Conservation (phyloP, 164 flowering plant genomes). For the Paratinospora sagittata region DNA sequence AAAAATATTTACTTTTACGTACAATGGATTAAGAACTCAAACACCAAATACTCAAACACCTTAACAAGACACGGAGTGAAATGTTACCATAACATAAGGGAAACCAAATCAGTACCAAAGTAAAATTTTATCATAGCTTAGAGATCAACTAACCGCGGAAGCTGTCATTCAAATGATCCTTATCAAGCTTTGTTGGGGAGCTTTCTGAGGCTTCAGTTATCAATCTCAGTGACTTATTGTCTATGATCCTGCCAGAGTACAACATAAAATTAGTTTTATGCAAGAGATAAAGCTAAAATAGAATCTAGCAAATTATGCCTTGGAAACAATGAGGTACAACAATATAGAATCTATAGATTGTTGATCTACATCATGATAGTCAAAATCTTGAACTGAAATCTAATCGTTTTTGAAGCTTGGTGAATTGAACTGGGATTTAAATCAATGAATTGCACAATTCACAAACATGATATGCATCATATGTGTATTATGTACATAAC, state of each 20-base stretch:
- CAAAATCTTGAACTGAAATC: too few species aligned
- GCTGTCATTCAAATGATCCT: conserved; percentile 43
- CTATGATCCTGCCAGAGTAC: conserved; percentile 64
- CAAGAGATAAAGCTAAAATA: background rate
- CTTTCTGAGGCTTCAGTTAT: conserved; percentile 69
- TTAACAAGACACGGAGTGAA: background rate
- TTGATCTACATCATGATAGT: too few species aligned
- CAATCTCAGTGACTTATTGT: conserved; percentile 71
- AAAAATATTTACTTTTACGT: too few species aligned
- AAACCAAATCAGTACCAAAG: conserved; percentile 6
- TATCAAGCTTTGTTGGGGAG: conserved; percentile 51
- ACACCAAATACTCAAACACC: background rate
- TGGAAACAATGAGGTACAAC: background rate
- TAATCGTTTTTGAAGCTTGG: too few species aligned
- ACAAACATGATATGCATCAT: too few species aligned
- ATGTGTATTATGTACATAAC: too few species aligned
- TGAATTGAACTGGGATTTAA: too few species aligned
- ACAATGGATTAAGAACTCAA: too few species aligned
- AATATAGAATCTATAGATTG: too few species aligned
- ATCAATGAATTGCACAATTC: too few species aligned
- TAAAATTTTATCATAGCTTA: too few species aligned
- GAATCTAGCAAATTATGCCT: background rate
- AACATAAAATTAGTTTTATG: conserved; percentile 9
- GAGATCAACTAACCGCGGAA: too few species aligned
- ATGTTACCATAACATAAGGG: background rate